phyloP scores from a whole-genome alignment of 306 rosid genomes.

The Myrica gale region DNA sequence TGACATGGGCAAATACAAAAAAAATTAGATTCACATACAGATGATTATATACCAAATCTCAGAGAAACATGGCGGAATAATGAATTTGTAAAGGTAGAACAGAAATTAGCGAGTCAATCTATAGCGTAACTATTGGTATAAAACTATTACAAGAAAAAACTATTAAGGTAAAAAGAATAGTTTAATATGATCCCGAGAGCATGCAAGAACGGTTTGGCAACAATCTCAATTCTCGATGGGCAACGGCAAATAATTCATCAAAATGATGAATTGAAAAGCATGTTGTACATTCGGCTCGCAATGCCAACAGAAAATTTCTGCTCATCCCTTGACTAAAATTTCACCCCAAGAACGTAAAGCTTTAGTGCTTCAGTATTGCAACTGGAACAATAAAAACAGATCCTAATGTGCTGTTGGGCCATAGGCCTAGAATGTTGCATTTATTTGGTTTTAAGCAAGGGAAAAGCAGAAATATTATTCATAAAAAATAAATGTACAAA shows the following conservation, averaged over 20 bases:
- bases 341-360: not conserved
- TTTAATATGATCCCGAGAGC: not conserved
- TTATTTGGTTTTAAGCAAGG: not conserved
- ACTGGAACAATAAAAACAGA: not conserved
- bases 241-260: not conserved
- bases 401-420: not conserved
- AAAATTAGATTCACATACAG: slow-evolving; percentile 24
- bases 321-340: not conserved
- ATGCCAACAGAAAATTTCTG: not conserved
- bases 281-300: not conserved
- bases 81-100: not conserved
- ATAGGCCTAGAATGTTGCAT: not conserved
- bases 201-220: no score
- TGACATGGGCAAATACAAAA: slow-evolving; percentile 28
- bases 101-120: not conserved
- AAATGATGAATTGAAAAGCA: not conserved
- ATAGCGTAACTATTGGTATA: no score
- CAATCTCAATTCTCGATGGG: no score
- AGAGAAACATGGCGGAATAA: slow-evolving; percentile 1
- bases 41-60: not conserved
- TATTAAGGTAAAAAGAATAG: not conserved
- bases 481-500: no score
- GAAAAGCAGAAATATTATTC: not conserved
- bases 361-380: not conserved
- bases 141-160: no score